Base-by-base conservation (phyloP, 2,329 filamentous ascomycete species). In the Lachnellula suecica region DNA sequence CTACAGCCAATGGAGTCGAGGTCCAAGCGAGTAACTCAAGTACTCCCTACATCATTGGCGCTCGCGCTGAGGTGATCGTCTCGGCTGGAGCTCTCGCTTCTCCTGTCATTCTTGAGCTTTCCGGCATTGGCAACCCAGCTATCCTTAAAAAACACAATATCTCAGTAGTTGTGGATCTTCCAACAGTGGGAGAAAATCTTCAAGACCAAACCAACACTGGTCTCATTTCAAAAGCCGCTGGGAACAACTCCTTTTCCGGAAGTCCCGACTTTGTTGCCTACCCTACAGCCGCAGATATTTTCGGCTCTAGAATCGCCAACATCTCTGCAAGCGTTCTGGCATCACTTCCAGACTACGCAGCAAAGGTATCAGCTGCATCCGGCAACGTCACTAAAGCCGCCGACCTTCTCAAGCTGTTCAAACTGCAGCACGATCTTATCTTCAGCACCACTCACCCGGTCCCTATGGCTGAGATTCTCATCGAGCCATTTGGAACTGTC, bases 351-450 rank as follows among this genome's bases (percentile, higher is more conserved):
- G 6, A 6, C 6, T 37, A 17, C 8, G 34, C 34, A 15, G 34
- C 11, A 8, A 9, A 37, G 34, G 34, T 37, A 38, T 52, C 57
- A 23, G 45, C 45, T 3, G 57, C 59, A 6, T 62, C 61, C 3
- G 64, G 64, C 46, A 53, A 60, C 4, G 64, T 66, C 15, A 64
- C 56, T 7, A 60, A 71, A 11, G 60, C 62, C 7, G 56, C 63
- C 4, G 53, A 66, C n/a, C 66, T 68, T 10, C 56, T 79, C 24
- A 69, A 75, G 51, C 61, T 77, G 2, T 68, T 80, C 34, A 63
- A 64, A 9, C 62, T 75, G 4, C 75, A 81, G 61, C 68, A 78
- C 53, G 71, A 76, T 49, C 65, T 80, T 13, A 70, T 81, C 15
- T 79, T 79, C 62, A 63, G 68, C 17, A 53, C 45, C 23, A 52